Conservation (phyloP, 192 early-diverging fungal genomes). For the Neocallimastix lanati region DNA sequence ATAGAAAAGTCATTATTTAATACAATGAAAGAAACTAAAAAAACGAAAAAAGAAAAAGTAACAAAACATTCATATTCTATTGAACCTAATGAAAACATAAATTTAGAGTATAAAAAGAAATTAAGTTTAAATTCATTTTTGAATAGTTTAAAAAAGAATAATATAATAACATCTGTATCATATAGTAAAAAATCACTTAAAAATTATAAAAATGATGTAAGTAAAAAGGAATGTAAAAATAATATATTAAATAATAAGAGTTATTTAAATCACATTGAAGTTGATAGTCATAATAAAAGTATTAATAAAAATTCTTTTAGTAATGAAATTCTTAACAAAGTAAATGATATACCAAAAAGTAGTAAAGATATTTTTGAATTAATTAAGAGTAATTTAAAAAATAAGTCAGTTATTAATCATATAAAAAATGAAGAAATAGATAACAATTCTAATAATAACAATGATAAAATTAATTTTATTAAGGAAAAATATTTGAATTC, state of each 20-base stretch:
- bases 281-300: too few relatives aligned
- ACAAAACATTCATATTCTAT: too few relatives aligned
- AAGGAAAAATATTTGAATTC: background rate
- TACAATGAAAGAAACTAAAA: background rate
- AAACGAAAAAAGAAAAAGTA: background rate
- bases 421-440: too few relatives aligned
- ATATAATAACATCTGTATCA: background rate
- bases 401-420: background rate
- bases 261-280: too few relatives aligned
- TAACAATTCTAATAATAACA: background rate
- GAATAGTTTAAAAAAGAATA: background rate
- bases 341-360: too few relatives aligned
- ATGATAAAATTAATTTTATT: background rate
- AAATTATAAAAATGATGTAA: too few relatives aligned
- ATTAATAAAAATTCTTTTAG: too few relatives aligned
- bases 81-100: background rate
- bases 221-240: too few relatives aligned
- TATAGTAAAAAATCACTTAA: too few relatives aligned
- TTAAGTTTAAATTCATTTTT: background rate
- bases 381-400: background rate
- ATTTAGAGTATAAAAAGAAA: background rate
- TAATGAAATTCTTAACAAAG: too few relatives aligned
- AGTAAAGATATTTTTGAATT: too few relatives aligned
- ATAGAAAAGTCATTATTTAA: background rate
- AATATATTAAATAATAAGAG: too few relatives aligned